A percentile compares a stretch with the other conserved stretches of the same genome.
Conservation (phyloP, 345 rosid species). For the Citrus australasica region DNA sequence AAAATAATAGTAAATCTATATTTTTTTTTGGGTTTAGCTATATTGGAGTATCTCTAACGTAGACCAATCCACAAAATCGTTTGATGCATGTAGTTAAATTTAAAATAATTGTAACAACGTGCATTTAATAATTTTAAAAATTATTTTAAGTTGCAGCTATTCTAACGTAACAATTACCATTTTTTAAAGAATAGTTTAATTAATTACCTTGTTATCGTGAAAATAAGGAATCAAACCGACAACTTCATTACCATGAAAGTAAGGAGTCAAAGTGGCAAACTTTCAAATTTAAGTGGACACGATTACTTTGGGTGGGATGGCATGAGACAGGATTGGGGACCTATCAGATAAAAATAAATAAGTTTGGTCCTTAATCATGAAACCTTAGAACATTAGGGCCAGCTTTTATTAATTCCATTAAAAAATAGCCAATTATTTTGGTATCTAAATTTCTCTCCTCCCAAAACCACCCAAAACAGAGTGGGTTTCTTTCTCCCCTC, state of each 20-base stretch:
- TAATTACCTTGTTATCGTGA: too few relatives aligned
- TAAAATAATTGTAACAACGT: too few relatives aligned
- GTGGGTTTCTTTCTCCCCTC: constrained; percentile 19
- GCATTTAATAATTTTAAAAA: rapidly evolving
- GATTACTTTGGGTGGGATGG: background rate
- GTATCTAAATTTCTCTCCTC: constrained; percentile 17
- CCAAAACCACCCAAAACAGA: constrained; percentile 17
- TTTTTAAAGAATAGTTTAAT: too few relatives aligned
- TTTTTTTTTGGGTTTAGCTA: too few relatives aligned
- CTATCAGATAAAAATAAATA: background rate
- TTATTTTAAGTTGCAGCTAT: rapidly evolving
- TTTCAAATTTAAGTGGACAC: background rate
- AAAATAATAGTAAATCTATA: too few relatives aligned
- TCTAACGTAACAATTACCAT: too few relatives aligned
- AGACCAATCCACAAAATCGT: rapidly evolving
- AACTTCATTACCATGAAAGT: background rate
- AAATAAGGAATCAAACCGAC: too few relatives aligned
- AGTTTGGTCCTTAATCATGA: background rate
- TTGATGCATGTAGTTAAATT: too few relatives aligned
- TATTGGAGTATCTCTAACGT: too few relatives aligned
- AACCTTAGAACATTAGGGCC: background rate
- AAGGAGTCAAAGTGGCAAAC: background rate
- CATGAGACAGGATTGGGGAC: background rate
- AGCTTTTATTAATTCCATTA: too few relatives aligned
- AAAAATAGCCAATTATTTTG: too few relatives aligned